Base-by-base conservation (phyloP, 2,329 filamentous ascomycete genomes). In the Monilinia fructigena region DNA sequence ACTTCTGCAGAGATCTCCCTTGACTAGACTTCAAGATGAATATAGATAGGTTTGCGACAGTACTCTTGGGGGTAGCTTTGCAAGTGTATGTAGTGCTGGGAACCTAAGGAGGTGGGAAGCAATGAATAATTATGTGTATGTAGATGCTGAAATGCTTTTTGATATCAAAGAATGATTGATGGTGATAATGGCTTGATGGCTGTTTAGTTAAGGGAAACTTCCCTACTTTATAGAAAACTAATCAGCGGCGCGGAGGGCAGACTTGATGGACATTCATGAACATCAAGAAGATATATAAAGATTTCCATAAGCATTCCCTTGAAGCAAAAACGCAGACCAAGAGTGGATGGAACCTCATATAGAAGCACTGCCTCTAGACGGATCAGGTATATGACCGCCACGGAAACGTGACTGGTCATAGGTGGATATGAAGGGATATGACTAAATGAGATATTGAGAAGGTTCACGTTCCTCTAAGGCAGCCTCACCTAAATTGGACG, bases 281-380 rank as follows among this genome's bases (percentile, higher is more conserved):
- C 31, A 59, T 53, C 35, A 28, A 53, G 23, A 64, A 35, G 55
- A 53, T 69, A 71, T 70, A 70, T 70, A 72, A 69, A 67, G 55
- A 65, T 61, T 20, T 23, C 5, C 50, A 38, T 65, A 65, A 61
- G 35, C 55, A 61, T 35, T 35, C 1, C n/a, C 35, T 14, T 18
- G 28, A 53, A 55, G 35, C 45, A 53, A 23, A 38, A 23, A 14
- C 5, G 31, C 47, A 66, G 18, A 53, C 20, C 26, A 47, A 61
- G 55, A 45, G 47, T 65, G 63, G 48, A 54, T 60, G 66, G 52
- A 62, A 62, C 54, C 54, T 26, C 61, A 68, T 65, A 67, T 65
- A 67, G 68, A 68, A 65, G 71, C 73, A 74, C 70, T 68, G 72
- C 73, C 72, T 71, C 71, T 53, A 71, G 70, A 69, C 31, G 63